Percentiles rank a stretch among this genome's conserved stretches.
Evolutionary conservation across 139 green algal genomes (phyloP).

Genomic region (Zygnema circumcarinatum): DNA sequence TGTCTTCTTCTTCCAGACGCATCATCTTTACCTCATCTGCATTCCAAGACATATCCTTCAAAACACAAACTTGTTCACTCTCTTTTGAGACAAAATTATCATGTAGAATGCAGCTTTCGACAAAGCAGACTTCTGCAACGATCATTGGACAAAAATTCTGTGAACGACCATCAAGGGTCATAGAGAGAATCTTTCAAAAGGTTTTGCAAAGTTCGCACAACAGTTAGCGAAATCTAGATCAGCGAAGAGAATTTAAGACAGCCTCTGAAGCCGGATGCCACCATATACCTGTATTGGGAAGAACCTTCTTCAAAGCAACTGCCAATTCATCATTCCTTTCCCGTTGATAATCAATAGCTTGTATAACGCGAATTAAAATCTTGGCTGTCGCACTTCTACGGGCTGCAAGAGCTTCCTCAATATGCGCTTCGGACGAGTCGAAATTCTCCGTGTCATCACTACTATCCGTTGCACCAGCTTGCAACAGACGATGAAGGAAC

Average conservation of each 20-base stretch:
- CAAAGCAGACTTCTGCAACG: not conserved
- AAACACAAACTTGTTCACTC: not conserved
- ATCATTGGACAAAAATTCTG: not conserved
- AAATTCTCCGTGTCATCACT: constrained; percentile 9
- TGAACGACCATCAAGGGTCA: not conserved
- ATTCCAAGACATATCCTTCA: constrained; percentile 1
- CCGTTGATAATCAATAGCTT: constrained; percentile 34
- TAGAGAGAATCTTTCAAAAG: not conserved
- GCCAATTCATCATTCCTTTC: constrained; percentile 35
- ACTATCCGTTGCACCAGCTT: constrained; percentile 13
- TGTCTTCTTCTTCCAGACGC: not conserved
- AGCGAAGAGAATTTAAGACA: too few relatives aligned
- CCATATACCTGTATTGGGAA: constrained; percentile 9
- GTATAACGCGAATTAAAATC: constrained; percentile 18
- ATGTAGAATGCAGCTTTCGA: not conserved
- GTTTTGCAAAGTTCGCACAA: not conserved
- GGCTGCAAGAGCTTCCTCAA: constrained; percentile 10
- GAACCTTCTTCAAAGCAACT: constrained; percentile 19
- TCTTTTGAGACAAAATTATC: not conserved
- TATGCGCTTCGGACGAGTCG: constrained; percentile 10
- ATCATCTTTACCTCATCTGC: constrained; percentile 26
- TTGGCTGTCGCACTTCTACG: constrained; percentile 33
- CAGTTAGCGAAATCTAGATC: too few relatives aligned
- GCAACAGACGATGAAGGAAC: constrained; percentile 27
- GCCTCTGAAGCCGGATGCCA: too few relatives aligned